Percentiles rank a stretch among this genome's conserved stretches.
phyloP scores from a whole-genome alignment of 164 flowering plant species.

The Stephania yunnanensis region DNA sequence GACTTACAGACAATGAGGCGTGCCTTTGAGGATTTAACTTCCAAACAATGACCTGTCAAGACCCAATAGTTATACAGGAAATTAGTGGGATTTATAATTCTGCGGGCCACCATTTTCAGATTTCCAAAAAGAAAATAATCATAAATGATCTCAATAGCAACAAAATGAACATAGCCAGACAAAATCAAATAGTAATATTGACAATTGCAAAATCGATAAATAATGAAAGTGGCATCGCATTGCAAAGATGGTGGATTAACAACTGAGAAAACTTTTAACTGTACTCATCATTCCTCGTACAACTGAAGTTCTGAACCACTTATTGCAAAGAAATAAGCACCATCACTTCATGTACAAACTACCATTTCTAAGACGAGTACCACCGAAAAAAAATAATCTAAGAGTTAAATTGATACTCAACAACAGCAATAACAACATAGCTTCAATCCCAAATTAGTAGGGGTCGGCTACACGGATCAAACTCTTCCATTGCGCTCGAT shows the following conservation, averaged over 20 bases:
- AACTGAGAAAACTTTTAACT: not conserved
- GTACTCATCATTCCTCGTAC: not conserved
- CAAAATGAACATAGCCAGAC: not conserved
- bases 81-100: not conserved
- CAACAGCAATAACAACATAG: too few relatives aligned
- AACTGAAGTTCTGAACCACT: not conserved
- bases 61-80: slow-evolving; percentile 7
- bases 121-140: not conserved
- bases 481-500: too few relatives aligned
- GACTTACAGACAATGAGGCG: slow-evolving; percentile 15
- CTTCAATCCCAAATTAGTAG: too few relatives aligned
- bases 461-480: too few relatives aligned
- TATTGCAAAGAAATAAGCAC: not conserved
- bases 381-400: not conserved
- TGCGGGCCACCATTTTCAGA: not conserved
- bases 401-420: not conserved
- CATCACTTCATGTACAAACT: not conserved
- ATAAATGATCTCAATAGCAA: not conserved
- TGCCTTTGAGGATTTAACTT: slow-evolving; percentile 34
- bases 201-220: too few relatives aligned
- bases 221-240: too few relatives aligned
- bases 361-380: not conserved
- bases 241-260: not conserved
- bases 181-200: too few relatives aligned
- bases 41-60: slow-evolving; percentile 79